Evolutionary conservation across 164 flowering plant genomes (phyloP), one percentile per base, ranked within the genome.

Genomic region (Taxillus chinensis): DNA sequence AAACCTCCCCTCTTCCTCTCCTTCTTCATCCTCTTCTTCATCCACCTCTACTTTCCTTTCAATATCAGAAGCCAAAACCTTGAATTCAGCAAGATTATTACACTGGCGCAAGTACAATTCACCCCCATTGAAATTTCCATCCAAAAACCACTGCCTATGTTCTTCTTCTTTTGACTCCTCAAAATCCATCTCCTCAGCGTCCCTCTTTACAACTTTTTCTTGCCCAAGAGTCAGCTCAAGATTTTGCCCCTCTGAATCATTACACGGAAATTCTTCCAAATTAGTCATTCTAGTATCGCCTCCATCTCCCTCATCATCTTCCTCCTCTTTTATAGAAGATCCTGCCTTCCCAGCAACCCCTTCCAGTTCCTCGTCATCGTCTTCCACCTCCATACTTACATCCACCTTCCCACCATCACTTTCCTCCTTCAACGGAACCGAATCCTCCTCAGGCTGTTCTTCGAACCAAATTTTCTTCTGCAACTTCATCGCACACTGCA

Each of bases 401-500:
- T 27, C 27, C 57, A 43, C 70, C 16, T 50, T 62, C 7, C 41
- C 58, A 55, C 15, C 45, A 14, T 17, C 57, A 40, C 55, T 65
- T 8, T 64, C 73, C 54, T 59, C 70, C 62, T 54, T 17, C 7
- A 55, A 55, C 14, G 41, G 56, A 41, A 46, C 53, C 16, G 57
- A 79, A 27, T 60, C 68, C 57, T 41, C 59, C 57, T 41, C 59
- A 37, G 70, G 60, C 45, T 65, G 74, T 45, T 57, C 80, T 55
- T 13, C 40, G 57, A 90, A 74, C 54, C 86, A 51, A 45, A 72
- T 80, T 41, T 64, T 77, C 41, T 68, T 67, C 73, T 90, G 97
- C 7, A 54, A 61, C 70, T 75, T 86, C 27, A 91, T 84, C 81
- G 91, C 66, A 45, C 55, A 72, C 80, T 87, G 97, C 79, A 95